A percentile compares a stretch with the other conserved stretches of the same genome.
These are phyloP conservation scores for Xylaria sp. DNA, from an alignment of 2,329 filamentous ascomycete genomes.

Conservation along the genomic window DNA sequence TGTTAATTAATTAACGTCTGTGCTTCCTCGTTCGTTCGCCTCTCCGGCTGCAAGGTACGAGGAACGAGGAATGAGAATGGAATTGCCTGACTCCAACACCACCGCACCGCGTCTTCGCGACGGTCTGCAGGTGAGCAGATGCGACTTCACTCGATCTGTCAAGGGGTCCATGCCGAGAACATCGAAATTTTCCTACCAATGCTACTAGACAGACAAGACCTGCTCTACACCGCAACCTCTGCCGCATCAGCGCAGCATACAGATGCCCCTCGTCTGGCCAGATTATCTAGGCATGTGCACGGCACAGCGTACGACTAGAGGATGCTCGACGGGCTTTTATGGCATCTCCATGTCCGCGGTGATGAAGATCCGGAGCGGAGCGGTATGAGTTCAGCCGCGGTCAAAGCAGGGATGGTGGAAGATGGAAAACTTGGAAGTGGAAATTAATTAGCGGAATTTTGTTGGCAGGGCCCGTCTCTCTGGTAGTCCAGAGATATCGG, in stretches of 20 bases:
- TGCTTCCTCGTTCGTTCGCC: background rate
- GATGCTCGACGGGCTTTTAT: background rate
- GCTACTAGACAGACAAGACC: too few species aligned
- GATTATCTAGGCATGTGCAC: too few species aligned
- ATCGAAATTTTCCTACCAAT: too few species aligned
- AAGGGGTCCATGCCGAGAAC: background rate
- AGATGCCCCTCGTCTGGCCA: too few species aligned
- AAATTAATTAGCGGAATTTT: conserved; percentile 19
- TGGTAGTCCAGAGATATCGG: background rate
- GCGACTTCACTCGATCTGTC: background rate
- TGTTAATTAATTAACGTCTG: background rate
- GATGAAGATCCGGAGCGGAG: background rate
- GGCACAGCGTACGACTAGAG: background rate
- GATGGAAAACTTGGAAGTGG: conserved; percentile 17
- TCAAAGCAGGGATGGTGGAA: conserved; percentile 11
- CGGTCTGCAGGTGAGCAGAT: background rate
- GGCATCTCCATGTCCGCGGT: too few species aligned
- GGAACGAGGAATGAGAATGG: background rate
- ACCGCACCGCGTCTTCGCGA: background rate
- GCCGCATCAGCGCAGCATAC: too few species aligned
- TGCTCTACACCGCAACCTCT: too few species aligned
- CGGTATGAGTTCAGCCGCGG: background rate
- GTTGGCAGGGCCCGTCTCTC: background rate
- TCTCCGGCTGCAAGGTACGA: background rate
- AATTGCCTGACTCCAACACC: background rate